These are phyloP conservation scores for Thalassiosira exigua DNA, from an alignment of 352 stramenopile genomes.

Conservation along the genomic window DNA sequence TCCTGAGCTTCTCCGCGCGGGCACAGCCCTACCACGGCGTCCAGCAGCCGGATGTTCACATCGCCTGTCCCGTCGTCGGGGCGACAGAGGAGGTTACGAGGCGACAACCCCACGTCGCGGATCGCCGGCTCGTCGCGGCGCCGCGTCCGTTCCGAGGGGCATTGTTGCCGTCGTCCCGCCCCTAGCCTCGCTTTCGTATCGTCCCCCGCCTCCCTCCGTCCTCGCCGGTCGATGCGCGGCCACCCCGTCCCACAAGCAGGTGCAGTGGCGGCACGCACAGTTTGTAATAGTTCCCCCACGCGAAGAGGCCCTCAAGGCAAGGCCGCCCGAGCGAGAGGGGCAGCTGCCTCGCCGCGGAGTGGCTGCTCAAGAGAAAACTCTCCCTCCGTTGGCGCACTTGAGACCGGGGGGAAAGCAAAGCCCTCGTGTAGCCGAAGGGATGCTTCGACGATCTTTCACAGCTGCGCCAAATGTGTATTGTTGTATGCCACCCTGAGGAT, in stretches of 20 bases:
- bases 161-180: neutral
- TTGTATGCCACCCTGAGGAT: too few relatives aligned
- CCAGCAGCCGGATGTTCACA: constrained; percentile 42
- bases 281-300: constrained; percentile 68
- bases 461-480: too few relatives aligned
- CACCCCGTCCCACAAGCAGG: constrained; percentile 40
- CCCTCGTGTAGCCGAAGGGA: too few relatives aligned
- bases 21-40: constrained; percentile 54
- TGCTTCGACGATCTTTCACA: too few relatives aligned
- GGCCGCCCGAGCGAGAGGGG: too few relatives aligned
- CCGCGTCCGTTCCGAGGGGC: too few relatives aligned
- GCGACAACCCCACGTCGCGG: constrained; percentile 43
- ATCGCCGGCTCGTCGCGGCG: neutral
- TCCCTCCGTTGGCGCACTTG: too few relatives aligned
- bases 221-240: constrained; percentile 5
- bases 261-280: constrained; percentile 72
- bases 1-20: neutral
- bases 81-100: constrained; percentile 43
- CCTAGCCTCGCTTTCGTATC: too few relatives aligned
- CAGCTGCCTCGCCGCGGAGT: too few relatives aligned
- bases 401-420: too few relatives aligned
- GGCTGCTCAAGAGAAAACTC: too few relatives aligned
- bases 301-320: constrained; percentile 21
- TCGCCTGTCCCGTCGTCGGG: neutral
- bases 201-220: neutral